Evolutionary conservation across 495 filamentous ascomycete genomes (phyloP).

Genomic region (Xylaria venustula): DNA sequence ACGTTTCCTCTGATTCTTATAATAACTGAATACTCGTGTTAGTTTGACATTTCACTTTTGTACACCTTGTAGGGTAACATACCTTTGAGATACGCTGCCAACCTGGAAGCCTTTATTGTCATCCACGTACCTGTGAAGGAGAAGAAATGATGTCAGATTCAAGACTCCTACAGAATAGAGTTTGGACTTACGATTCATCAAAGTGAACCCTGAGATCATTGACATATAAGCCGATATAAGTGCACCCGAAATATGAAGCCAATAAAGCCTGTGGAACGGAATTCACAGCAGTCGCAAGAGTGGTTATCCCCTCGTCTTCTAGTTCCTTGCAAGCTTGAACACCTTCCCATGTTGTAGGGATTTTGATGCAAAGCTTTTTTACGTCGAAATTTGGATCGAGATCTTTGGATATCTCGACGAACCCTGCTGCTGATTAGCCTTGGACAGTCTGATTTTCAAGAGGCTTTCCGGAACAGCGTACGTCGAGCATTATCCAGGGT

Average conservation of each 20-base stretch:
- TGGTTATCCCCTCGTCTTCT: constrained; percentile 49
- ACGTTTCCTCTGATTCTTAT: constrained; percentile 33
- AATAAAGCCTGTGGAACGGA: constrained; percentile 57
- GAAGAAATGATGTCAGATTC: constrained; percentile 6
- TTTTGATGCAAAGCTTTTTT: constrained; percentile 60
- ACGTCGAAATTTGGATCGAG: constrained; percentile 48
- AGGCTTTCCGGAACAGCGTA: constrained; percentile 31
- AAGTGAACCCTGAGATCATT: constrained; percentile 65
- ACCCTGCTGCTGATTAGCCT: constrained; percentile 32
- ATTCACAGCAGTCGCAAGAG: constrained; percentile 63
- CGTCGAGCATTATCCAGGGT: constrained; percentile 56
- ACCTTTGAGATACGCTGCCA: constrained; percentile 51
- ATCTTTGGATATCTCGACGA: constrained; percentile 46
- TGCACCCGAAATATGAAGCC: constrained; percentile 55
- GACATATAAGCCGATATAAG: constrained; percentile 62
- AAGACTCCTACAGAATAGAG: too few relatives aligned
- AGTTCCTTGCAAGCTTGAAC: constrained; percentile 60
- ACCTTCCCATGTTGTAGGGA: constrained; percentile 64
- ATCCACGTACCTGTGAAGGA: constrained; percentile 40
- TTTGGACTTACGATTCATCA: constrained; percentile 48
- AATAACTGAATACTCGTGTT: too few relatives aligned
- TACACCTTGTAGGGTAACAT: constrained; percentile 13
- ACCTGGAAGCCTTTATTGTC: constrained; percentile 47
- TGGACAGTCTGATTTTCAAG: not conserved
- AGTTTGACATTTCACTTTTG: not conserved